Conservation (phyloP, 768 basidiomycete genomes). For the Cystofilobasidium ferigula region DNA sequence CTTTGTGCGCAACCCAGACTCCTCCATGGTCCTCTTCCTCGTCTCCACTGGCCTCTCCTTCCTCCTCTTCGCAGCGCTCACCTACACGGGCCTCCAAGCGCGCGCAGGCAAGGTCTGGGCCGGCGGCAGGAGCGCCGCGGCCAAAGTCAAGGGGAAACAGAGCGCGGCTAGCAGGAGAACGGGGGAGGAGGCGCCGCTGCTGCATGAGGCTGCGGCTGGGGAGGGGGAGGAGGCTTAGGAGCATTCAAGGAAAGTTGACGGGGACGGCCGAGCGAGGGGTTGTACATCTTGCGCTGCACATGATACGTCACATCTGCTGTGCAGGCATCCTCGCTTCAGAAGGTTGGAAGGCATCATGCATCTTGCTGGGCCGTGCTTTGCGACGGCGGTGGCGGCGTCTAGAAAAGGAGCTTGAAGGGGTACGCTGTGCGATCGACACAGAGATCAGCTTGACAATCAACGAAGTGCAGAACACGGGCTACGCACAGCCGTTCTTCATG, state of each 20-base stretch:
- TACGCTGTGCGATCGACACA: constrained; percentile 28
- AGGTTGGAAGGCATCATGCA: too few species aligned
- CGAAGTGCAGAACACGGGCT: not conserved
- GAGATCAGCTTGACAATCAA: not conserved
- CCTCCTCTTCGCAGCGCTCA: constrained; percentile 14
- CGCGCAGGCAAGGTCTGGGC: constrained; percentile 19
- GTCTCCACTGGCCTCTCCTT: constrained; percentile 3
- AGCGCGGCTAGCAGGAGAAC: not conserved
- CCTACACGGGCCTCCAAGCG: constrained; percentile 18
- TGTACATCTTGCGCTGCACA: too few species aligned
- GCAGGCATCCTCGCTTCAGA: too few species aligned
- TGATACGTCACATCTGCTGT: too few species aligned
- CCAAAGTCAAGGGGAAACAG: not conserved
- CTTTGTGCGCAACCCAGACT: not conserved
- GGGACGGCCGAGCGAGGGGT: too few species aligned
- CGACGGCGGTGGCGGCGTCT: too few species aligned
- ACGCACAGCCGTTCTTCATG: constrained; percentile 75
- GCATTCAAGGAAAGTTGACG: too few species aligned
- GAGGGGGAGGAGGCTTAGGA: too few species aligned
- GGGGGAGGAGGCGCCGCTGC: too few species aligned
- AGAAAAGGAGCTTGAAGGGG: constrained; percentile 37
- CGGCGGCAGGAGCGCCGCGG: not conserved
- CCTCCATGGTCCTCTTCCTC: constrained; percentile 7
- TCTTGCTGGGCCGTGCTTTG: too few species aligned
- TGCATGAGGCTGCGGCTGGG: too few species aligned